Conservation (phyloP, 1,284 basidiomycete species). For the Sphagnurus paluster region DNA sequence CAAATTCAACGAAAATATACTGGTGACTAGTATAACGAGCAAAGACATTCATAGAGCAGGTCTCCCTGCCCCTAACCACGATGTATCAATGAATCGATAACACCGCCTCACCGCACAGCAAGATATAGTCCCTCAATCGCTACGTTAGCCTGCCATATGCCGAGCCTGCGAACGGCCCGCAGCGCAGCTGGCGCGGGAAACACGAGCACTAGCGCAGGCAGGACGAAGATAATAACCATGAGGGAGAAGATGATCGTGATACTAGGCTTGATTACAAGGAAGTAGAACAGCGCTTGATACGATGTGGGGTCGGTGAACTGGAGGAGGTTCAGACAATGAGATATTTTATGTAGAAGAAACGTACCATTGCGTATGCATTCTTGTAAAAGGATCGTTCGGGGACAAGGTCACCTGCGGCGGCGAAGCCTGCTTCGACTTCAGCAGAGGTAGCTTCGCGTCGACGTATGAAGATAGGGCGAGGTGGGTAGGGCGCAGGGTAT, state of each 20-base stretch:
- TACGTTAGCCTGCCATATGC: slow-evolving; percentile 78
- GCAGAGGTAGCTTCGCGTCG: slow-evolving; percentile 44
- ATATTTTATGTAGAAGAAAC: slow-evolving; percentile 22
- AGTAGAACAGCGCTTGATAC: slow-evolving; percentile 81
- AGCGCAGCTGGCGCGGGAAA: slow-evolving; percentile 67
- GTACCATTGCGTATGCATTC: slow-evolving; percentile 76
- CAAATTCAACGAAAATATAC: too few species aligned
- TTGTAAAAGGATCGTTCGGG: slow-evolving; percentile 71
- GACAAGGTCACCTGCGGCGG: slow-evolving; percentile 29
- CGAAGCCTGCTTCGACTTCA: slow-evolving; percentile 50
- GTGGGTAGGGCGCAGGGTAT: slow-evolving; percentile 57
- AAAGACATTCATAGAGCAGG: too few species aligned
- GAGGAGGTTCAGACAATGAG: neutral
- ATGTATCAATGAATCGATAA: neutral
- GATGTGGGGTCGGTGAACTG: slow-evolving; percentile 78
- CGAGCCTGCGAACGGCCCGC: slow-evolving; percentile 61
- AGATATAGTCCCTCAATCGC: slow-evolving; percentile 74
- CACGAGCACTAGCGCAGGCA: slow-evolving; percentile 57
- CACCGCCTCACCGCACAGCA: slow-evolving; percentile 36
- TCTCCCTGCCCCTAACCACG: neutral
- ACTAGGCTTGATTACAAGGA: slow-evolving; percentile 78
- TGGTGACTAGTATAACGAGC: too few species aligned
- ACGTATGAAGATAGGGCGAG: slow-evolving; percentile 70
- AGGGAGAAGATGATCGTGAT: slow-evolving; percentile 71
- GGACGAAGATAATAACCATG: slow-evolving; percentile 52